These are phyloP conservation scores for Gentiana dahurica DNA, from an alignment of 257 asterid species.

Conservation along the genomic window DNA sequence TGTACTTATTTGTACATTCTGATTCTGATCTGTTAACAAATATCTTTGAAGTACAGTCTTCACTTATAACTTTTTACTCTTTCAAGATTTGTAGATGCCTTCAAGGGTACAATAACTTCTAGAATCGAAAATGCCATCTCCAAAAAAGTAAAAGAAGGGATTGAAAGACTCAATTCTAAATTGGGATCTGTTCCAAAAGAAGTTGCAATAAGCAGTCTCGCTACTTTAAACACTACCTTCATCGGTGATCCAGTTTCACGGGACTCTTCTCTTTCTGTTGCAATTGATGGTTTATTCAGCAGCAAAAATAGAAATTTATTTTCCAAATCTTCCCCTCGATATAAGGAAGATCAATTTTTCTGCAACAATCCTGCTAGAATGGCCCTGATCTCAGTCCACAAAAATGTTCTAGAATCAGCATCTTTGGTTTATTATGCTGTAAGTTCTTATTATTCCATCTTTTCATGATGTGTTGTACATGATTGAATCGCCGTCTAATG, in stretches of 20 bases:
- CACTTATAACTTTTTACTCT: too few species aligned
- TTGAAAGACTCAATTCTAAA: constrained; percentile 39
- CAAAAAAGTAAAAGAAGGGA: constrained; percentile 44
- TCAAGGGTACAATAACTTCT: constrained; percentile 47
- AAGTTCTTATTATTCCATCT: constrained; percentile 12
- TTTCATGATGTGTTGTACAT: too few species aligned
- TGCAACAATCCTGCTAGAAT: constrained; percentile 44
- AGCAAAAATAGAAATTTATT: constrained; percentile 24
- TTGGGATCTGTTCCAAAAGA: constrained; percentile 77
- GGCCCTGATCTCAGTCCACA: constrained; percentile 62
- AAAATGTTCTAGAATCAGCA: constrained; percentile 63
- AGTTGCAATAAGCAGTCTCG: constrained; percentile 43
- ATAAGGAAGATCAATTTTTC: constrained; percentile 20
- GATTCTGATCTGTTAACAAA: too few species aligned
- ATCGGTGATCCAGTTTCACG: constrained; percentile 50
- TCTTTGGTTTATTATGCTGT: constrained; percentile 67
- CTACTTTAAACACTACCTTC: constrained; percentile 56
- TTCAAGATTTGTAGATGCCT: constrained; percentile 71
- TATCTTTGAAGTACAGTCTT: too few species aligned
- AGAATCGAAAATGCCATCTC: constrained; percentile 70
- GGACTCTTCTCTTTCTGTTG: constrained; percentile 50
- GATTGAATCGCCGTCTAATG: constrained; percentile 6
- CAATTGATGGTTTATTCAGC: constrained; percentile 56
- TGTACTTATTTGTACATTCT: too few species aligned
- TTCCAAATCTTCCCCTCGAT: constrained; percentile 19